A percentile compares a stretch with the other conserved stretches of the same genome.
These are phyloP conservation scores for Cicer cuneatum DNA, from an alignment of 306 rosid species.

Conservation along the genomic window DNA sequence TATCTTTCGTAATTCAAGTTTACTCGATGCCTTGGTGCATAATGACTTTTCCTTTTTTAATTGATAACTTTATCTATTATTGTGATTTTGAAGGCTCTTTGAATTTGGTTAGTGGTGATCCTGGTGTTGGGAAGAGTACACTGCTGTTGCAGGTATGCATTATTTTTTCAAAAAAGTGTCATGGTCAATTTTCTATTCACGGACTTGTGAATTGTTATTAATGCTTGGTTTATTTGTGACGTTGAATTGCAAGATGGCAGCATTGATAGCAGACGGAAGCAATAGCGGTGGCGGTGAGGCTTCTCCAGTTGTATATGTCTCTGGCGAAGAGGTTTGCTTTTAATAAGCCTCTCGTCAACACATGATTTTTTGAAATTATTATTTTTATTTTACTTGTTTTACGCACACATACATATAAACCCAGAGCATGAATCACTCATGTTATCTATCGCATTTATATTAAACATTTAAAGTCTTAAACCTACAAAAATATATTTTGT, in stretches of 20 bases:
- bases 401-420: not conserved
- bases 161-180: conserved; percentile 20
- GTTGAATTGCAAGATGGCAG: conserved; percentile 70
- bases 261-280: conserved; percentile 65
- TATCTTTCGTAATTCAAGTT: conserved; percentile 23
- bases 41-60: conserved; percentile 16
- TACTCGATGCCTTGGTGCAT: conserved; percentile 19
- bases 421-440: conserved; percentile 6
- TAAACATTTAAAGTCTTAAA: not conserved
- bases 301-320: conserved; percentile 75
- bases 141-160: conserved; percentile 77
- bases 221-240: conserved; percentile 35
- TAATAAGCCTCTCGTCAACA: conserved; percentile 19
- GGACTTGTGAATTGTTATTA: conserved; percentile 1
- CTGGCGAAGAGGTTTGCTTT: conserved; percentile 94
- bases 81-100: conserved; percentile 77
- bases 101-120: conserved; percentile 90
- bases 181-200: conserved; percentile 25
- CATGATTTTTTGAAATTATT: conserved; percentile 20
- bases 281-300: conserved; percentile 49
- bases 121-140: conserved; percentile 99
- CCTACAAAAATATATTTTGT: not conserved
- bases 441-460: not conserved
- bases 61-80: conserved; percentile 39
- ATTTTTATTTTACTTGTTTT: not conserved